These are phyloP conservation scores for Leptographium wingfieldii DNA, from an alignment of 2,329 filamentous ascomycete species.

Conservation along the genomic window DNA sequence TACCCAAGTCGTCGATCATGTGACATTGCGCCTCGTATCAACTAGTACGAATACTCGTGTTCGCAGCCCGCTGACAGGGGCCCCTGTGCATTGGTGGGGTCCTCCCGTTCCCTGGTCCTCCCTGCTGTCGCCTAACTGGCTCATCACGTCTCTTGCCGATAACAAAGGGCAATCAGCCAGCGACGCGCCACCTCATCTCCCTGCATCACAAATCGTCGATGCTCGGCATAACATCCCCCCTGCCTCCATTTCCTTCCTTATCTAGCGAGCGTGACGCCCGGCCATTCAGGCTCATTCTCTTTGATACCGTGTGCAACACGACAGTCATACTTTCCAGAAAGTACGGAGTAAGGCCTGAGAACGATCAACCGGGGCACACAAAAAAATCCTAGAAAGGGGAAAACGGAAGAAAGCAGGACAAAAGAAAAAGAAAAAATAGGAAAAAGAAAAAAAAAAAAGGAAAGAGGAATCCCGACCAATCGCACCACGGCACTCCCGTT, in stretches of 20 bases:
- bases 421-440: neutral
- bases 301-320: neutral
- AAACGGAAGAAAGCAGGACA: neutral
- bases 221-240: neutral
- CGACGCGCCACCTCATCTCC: neutral
- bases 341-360: neutral
- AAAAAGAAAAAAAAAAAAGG: neutral
- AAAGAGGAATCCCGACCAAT: neutral
- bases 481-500: neutral
- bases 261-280: neutral
- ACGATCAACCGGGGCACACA: neutral
- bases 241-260: neutral
- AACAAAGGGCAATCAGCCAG: neutral
- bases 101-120: neutral
- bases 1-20: neutral
- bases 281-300: neutral
- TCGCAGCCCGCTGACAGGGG: neutral
- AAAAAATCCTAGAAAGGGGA: neutral
- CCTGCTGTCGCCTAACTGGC: neutral
- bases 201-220: neutral
- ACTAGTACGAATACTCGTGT: neutral
- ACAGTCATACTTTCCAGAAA: neutral
- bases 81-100: neutral
- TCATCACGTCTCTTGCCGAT: neutral
- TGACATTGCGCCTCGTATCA: neutral